These are phyloP conservation scores for Aureoboletus auriporus DNA, from an alignment of 768 basidiomycete genomes.

Conservation along the genomic window DNA sequence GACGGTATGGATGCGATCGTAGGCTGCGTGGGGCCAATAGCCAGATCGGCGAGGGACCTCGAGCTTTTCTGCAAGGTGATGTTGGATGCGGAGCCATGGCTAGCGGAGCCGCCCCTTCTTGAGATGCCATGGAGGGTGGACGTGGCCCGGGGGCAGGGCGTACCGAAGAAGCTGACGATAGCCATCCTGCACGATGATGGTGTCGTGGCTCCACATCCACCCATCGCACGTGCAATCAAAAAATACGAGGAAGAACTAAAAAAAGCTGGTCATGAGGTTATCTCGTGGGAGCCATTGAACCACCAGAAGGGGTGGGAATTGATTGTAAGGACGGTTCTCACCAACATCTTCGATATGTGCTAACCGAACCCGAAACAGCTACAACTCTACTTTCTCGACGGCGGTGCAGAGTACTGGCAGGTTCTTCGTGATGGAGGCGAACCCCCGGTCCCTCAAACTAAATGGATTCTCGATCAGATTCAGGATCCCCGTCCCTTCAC, in stretches of 20 bases:
- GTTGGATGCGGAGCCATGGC: conserved; percentile 46
- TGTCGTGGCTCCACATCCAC: conserved; percentile 47
- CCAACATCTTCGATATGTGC: neutral
- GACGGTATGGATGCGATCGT: conserved; percentile 52
- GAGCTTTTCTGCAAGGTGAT: conserved; percentile 45
- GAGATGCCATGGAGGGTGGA: conserved; percentile 47
- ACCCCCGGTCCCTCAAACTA: conserved; percentile 37
- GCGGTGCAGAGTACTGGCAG: conserved; percentile 42
- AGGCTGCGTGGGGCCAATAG: conserved; percentile 47
- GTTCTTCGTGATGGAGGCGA: conserved; percentile 34
- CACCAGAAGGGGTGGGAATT: conserved; percentile 45
- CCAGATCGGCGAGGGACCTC: conserved; percentile 46
- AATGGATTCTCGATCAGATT: conserved; percentile 42
- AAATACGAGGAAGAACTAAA: conserved; percentile 35
- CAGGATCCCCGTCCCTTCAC: conserved; percentile 35
- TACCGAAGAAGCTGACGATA: conserved; percentile 41
- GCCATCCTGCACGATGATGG: conserved; percentile 50
- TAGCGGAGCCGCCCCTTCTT: conserved; percentile 41
- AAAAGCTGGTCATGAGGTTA: conserved; percentile 49
- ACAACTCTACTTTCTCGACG: conserved; percentile 48
- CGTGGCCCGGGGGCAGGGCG: conserved; percentile 33
- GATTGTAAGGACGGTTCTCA: conserved; percentile 30
- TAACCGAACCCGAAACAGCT: conserved; percentile 20
- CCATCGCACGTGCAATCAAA: conserved; percentile 40
- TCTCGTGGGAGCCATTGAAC: conserved; percentile 43